phyloP scores from a whole-genome alignment of 1,284 basidiomycete species.

The Sanghuangporus sanghuang region DNA sequence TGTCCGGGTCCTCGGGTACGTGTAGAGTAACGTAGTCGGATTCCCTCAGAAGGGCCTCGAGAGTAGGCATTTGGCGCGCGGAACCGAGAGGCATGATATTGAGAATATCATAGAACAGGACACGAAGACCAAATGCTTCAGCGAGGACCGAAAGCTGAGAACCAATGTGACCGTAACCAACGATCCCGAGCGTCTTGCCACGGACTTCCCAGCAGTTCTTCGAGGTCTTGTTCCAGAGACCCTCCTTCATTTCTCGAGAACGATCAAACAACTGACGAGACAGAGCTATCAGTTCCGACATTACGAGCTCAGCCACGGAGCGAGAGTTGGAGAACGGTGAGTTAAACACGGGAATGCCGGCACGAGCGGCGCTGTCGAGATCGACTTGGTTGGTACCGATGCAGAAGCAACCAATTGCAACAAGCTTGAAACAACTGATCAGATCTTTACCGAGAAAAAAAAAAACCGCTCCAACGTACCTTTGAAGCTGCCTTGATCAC shows the following conservation, averaged over 20 bases:
- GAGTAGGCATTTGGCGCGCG: conserved; percentile 83
- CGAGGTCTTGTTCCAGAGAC: conserved; percentile 98
- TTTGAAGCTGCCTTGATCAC: conserved; percentile 85
- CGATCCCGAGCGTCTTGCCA: conserved; percentile 96
- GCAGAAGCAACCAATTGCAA: conserved; percentile 99
- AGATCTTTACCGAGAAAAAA: not conserved
- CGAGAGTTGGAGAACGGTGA: conserved; percentile 99
- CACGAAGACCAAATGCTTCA: conserved; percentile 94
- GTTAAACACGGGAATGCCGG: conserved; percentile 98
- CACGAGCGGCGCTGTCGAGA: conserved; percentile 75
- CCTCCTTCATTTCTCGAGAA: conserved; percentile 80
- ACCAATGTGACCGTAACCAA: conserved; percentile 99
- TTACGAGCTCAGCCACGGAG: conserved; percentile 97
- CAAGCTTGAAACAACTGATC: conserved; percentile 51
- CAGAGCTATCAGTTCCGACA: conserved; percentile 90
- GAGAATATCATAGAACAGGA: conserved; percentile 93
- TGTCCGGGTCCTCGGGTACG: conserved; percentile 95
- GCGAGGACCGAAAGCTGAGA: conserved; percentile 96
- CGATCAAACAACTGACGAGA: conserved; percentile 95
- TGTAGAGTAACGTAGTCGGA: conserved; percentile 97
- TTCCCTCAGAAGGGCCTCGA: conserved; percentile 72
- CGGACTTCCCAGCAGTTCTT: conserved; percentile 98
- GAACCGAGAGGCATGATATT: conserved; percentile 98
- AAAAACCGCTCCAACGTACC: conserved; percentile 35
- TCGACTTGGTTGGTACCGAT: conserved; percentile 99